phyloP scores from a whole-genome alignment of 2,329 filamentous ascomycete genomes.

The Penicillium griseofulvum region DNA sequence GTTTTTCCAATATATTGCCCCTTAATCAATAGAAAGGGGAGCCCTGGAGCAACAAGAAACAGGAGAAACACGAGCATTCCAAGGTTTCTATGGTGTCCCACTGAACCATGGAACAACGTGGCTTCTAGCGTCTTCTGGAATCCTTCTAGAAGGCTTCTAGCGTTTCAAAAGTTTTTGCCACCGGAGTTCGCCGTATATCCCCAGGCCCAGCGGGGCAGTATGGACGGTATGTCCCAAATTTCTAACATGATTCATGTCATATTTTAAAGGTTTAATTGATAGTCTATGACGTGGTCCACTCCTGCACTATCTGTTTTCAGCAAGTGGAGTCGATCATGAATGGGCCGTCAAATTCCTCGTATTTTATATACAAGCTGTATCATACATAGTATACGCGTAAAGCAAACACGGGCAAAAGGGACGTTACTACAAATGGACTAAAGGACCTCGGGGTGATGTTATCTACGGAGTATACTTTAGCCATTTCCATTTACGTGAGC shows the following conservation, averaged over 20 bases:
- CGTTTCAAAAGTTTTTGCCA: conserved; percentile 8
- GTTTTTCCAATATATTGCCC: background rate
- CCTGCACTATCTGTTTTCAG: conserved; percentile 6
- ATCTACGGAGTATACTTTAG: background rate
- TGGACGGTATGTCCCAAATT: background rate
- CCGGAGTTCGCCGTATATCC: conserved; percentile 6
- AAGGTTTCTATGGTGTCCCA: background rate
- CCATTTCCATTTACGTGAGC: background rate
- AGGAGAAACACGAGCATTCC: background rate
- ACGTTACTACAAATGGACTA: background rate
- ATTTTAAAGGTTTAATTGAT: background rate
- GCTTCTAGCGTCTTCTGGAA: conserved; percentile 31
- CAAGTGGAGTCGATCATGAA: background rate
- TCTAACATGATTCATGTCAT: background rate
- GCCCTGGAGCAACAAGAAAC: background rate
- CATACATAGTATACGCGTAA: background rate
- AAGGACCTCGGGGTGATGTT: background rate
- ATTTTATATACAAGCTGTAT: background rate
- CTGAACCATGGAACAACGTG: conserved; percentile 5
- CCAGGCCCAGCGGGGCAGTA: background rate
- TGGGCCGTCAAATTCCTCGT: background rate
- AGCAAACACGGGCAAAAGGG: background rate
- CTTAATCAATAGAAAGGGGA: background rate
- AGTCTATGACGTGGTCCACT: conserved; percentile 11
- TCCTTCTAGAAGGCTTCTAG: conserved; percentile 36